phyloP scores from a whole-genome alignment of 2,329 filamentous ascomycete genomes.

The Aspergillus thermomutatus region DNA sequence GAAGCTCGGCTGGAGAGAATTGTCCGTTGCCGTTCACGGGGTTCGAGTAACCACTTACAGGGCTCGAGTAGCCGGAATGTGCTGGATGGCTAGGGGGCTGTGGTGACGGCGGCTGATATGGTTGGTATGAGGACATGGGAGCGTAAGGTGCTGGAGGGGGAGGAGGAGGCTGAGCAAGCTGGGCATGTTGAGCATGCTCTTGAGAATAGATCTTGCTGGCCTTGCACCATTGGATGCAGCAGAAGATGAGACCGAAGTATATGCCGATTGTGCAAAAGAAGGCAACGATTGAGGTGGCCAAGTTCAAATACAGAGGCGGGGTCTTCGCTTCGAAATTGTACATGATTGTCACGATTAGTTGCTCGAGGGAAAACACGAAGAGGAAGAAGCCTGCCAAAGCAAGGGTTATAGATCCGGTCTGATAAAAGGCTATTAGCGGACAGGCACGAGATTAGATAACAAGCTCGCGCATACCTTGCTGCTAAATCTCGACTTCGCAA shows the following conservation, averaged over 20 bases:
- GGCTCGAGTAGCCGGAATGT: neutral
- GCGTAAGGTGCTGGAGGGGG: neutral
- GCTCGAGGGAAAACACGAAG: conserved; percentile 14
- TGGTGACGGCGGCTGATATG: neutral
- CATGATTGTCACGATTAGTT: conserved; percentile 11
- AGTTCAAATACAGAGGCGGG: conserved; percentile 9
- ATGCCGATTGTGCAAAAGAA: conserved; percentile 20
- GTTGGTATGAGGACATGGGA: conserved; percentile 1
- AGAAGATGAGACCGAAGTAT: conserved; percentile 17
- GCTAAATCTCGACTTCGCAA: conserved; percentile 13
- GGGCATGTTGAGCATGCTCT: neutral
- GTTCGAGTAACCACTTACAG: neutral
- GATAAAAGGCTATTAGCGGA: neutral
- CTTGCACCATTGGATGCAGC: conserved; percentile 17
- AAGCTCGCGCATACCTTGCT: conserved; percentile 12
- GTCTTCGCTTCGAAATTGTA: conserved; percentile 4
- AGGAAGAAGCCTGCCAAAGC: conserved; percentile 14
- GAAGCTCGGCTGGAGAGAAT: neutral
- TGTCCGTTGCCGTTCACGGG: neutral
- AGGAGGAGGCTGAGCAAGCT: neutral
- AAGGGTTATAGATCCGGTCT: conserved; percentile 15
- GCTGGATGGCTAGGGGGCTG: conserved; percentile 3
- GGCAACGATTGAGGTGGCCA: conserved; percentile 5
- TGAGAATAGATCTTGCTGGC: conserved; percentile 1
- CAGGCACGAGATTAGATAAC: neutral